Conservation (phyloP, 805 yeast species). For the Torulaspora gathmanii region DNA sequence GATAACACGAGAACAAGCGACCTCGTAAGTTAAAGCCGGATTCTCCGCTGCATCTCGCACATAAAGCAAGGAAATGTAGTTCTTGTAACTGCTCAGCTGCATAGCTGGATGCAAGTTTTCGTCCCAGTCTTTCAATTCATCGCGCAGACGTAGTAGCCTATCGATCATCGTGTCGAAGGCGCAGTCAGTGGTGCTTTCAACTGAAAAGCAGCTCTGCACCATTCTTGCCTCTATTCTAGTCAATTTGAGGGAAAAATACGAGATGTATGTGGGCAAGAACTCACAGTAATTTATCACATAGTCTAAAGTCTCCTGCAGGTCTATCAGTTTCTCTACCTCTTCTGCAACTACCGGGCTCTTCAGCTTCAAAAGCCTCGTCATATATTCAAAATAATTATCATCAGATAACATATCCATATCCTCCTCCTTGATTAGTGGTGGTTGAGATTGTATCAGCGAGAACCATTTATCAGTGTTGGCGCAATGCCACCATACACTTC, state of each 20-base stretch:
- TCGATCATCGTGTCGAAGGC: conserved; percentile 26
- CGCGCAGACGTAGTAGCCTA: conserved; percentile 16
- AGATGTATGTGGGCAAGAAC: conserved; percentile 21
- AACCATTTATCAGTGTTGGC: conserved; percentile 21
- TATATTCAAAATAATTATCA: conserved; percentile 19
- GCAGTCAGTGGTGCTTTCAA: conserved; percentile 13
- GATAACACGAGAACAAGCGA: conserved; percentile 22
- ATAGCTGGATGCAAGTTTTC: conserved; percentile 22
- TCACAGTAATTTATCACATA: conserved; percentile 18
- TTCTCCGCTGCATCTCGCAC: conserved; percentile 17
- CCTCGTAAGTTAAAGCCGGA: conserved; percentile 20
- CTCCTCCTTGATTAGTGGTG: conserved; percentile 21
- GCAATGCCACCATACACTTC: conserved; percentile 48
- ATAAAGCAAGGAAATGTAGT: conserved; percentile 20
- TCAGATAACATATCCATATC: conserved; percentile 26
- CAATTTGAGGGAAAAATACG: conserved; percentile 21
- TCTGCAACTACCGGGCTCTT: conserved; percentile 8
- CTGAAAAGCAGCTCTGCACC: conserved; percentile 20
- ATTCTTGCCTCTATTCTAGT: conserved; percentile 18
- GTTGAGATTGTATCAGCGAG: conserved; percentile 22
- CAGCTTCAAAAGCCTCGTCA: conserved; percentile 14
- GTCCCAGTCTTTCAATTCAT: conserved; percentile 24
- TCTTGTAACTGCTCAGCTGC: conserved; percentile 21
- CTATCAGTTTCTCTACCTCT: conserved; percentile 13
- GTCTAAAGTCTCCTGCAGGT: conserved; percentile 18